Conservation (phyloP, 2,329 filamentous ascomycete species). For the Lasiodiplodia theobromae region DNA sequence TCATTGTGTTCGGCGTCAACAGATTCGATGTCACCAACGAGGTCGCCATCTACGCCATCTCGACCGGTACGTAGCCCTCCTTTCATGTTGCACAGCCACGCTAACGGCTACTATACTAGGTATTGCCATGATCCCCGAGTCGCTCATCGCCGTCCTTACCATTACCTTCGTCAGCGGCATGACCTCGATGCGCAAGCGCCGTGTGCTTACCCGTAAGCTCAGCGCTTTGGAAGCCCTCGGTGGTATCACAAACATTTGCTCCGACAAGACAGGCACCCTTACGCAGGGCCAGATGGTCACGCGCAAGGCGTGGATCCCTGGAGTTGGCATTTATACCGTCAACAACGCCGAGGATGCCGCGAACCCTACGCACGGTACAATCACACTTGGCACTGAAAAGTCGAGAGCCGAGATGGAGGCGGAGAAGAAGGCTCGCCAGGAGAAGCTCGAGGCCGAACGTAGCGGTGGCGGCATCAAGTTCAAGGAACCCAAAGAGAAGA, state of each 20-base stretch:
- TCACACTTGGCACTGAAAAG: conserved; percentile 35
- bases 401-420: conserved; percentile 39
- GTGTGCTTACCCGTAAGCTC: conserved; percentile 47
- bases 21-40: conserved; percentile 47
- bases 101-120: conserved; percentile 33
- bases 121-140: conserved; percentile 46
- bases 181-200: conserved; percentile 44
- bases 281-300: conserved; percentile 48
- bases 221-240: conserved; percentile 46
- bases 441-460: conserved; percentile 33
- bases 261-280: conserved; percentile 58
- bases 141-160: conserved; percentile 41
- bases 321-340: conserved; percentile 43
- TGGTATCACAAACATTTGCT: conserved; percentile 55
- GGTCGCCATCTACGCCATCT: conserved; percentile 48
- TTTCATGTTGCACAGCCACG: background rate
- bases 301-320: conserved; percentile 45
- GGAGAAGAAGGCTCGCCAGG: conserved; percentile 35
- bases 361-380: conserved; percentile 42
- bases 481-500: conserved; percentile 40
- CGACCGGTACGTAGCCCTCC: conserved; percentile 35
- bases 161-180: conserved; percentile 49
- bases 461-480: conserved; percentile 38
- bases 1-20: conserved; percentile 47
- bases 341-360: conserved; percentile 40